Conservation (phyloP, 1,284 basidiomycete species). For the Wallemia hederae region DNA sequence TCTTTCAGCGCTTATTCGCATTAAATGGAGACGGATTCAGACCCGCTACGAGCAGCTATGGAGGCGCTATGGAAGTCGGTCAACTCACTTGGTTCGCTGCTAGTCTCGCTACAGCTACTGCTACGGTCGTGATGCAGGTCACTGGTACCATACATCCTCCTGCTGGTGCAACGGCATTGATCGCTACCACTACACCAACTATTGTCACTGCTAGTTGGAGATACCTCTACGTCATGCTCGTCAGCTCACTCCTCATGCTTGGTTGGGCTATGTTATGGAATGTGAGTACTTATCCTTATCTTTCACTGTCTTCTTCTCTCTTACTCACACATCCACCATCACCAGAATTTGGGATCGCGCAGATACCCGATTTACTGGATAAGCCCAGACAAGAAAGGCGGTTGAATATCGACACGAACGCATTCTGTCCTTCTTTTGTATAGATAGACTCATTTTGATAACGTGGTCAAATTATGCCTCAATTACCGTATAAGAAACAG, state of each 20-base stretch:
- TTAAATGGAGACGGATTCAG: constrained; percentile 14
- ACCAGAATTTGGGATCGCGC: background rate
- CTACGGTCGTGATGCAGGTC: constrained; percentile 27
- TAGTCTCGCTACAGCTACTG: constrained; percentile 24
- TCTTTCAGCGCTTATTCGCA: constrained; percentile 27
- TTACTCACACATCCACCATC: background rate
- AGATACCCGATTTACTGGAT: background rate
- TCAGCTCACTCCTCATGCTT: constrained; percentile 24
- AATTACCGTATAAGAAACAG: too few species aligned
- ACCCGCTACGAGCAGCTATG: constrained; percentile 14
- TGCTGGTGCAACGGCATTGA: constrained; percentile 24
- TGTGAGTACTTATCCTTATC: background rate
- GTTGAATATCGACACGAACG: background rate
- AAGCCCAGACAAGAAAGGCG: background rate
- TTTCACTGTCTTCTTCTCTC: background rate
- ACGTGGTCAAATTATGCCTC: too few species aligned
- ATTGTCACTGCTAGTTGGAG: constrained; percentile 28
- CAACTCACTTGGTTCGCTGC: constrained; percentile 27
- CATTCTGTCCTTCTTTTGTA: background rate
- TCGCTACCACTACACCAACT: constrained; percentile 23
- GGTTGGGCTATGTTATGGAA: constrained; percentile 26
- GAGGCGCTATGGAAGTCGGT: constrained; percentile 6
- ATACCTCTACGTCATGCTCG: constrained; percentile 28
- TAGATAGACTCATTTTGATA: too few species aligned
- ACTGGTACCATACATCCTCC: constrained; percentile 25